Conservation (phyloP, 2,329 filamentous ascomycete genomes). For the Alternaria conjuncta region DNA sequence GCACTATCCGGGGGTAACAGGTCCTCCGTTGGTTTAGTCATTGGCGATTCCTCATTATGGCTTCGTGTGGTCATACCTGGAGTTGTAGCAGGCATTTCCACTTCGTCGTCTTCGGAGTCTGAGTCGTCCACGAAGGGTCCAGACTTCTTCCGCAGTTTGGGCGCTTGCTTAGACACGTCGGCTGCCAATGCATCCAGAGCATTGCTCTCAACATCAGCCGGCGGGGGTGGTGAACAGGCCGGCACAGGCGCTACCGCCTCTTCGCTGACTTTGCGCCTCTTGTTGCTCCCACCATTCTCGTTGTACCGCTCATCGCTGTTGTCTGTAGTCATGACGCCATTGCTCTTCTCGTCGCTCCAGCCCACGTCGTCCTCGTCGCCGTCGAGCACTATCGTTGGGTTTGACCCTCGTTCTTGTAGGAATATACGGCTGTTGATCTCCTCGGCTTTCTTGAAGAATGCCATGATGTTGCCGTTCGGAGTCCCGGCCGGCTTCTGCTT, state of each 20-base stretch:
- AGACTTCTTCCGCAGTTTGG: conserved; percentile 44
- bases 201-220: conserved; percentile 16
- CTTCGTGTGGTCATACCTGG: conserved; percentile 31
- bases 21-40: conserved; percentile 33
- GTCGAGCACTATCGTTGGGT: conserved; percentile 26
- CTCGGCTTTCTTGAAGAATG: conserved; percentile 62
- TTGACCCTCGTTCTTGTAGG: conserved; percentile 38
- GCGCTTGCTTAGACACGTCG: conserved; percentile 12
- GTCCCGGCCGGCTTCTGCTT: conserved; percentile 50
- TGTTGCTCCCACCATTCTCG: conserved; percentile 51
- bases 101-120: conserved; percentile 60
- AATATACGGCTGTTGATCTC: conserved; percentile 49
- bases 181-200: conserved; percentile 6
- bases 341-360: conserved; percentile 38
- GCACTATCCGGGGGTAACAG: conserved; percentile 12
- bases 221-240: conserved; percentile 39
- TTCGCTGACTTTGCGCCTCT: conserved; percentile 48
- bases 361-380: conserved; percentile 35
- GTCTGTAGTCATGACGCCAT: conserved; percentile 26
- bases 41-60: conserved; percentile 12
- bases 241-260: conserved; percentile 50
- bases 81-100: conserved; percentile 12
- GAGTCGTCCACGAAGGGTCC: conserved; percentile 77
- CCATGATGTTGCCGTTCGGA: conserved; percentile 60
- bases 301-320: conserved; percentile 48